phyloP scores from a whole-genome alignment of 495 filamentous ascomycete genomes.

The Chaetomium cochliodes region DNA sequence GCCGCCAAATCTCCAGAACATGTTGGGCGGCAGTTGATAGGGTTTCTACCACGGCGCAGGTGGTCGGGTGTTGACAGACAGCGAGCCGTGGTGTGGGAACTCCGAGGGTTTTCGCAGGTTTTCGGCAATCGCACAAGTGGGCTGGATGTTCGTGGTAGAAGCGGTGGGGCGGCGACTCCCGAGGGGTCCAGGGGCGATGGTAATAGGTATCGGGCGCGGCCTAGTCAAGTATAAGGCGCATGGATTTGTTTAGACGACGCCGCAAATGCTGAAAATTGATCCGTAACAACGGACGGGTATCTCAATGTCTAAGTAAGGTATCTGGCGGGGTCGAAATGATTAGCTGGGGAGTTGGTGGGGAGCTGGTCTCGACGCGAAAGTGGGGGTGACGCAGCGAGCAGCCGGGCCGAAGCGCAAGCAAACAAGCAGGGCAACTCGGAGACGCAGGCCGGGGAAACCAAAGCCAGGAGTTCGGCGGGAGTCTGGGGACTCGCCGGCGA shows the following conservation, averaged over 20 bases:
- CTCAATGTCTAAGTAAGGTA: conserved; percentile 32
- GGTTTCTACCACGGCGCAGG: conserved; percentile 45
- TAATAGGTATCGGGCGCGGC: neutral
- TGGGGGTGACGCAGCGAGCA: neutral
- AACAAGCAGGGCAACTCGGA: neutral
- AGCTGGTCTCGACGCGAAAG: neutral
- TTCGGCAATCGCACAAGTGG: conserved; percentile 24
- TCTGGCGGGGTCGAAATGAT: conserved; percentile 21
- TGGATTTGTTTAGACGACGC: conserved; percentile 7
- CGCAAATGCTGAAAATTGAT: conserved; percentile 19
- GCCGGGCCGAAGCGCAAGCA: neutral
- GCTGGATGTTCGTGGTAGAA: neutral
- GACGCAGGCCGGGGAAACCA: neutral
- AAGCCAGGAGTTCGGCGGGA: neutral
- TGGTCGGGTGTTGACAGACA: conserved; percentile 19
- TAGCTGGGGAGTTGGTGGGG: conserved; percentile 17
- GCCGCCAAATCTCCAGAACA: conserved; percentile 99
- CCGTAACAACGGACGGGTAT: conserved; percentile 30
- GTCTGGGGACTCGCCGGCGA: neutral
- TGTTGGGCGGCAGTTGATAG: conserved; percentile 51
- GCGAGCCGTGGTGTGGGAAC: conserved; percentile 4
- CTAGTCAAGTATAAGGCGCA: neutral
- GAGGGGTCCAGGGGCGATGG: neutral
- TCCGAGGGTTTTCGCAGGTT: conserved; percentile 1
- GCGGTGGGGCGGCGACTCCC: conserved; percentile 2